A percentile compares a stretch with the other conserved stretches of the same genome.
Conservation (phyloP, 2,329 filamentous ascomycete genomes). For the Immersiporthe knoxdaviesiana region DNA sequence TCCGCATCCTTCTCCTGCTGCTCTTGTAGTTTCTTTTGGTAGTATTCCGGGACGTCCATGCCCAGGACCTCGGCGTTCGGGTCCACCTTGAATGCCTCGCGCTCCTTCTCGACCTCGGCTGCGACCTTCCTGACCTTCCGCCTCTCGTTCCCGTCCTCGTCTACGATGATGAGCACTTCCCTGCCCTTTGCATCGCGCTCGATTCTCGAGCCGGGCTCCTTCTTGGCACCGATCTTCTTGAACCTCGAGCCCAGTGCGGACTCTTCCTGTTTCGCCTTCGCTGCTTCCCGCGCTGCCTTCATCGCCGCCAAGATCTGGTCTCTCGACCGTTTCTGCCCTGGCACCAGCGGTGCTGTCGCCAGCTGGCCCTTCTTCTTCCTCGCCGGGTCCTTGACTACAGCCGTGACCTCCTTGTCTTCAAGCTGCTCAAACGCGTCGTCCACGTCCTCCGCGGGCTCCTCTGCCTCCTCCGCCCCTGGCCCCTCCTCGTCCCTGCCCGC, state of each 20-base stretch:
- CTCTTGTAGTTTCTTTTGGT: conserved; percentile 52
- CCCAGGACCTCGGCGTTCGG: conserved; percentile 62
- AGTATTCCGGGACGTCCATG: conserved; percentile 68
- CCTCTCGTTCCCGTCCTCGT: conserved; percentile 69
- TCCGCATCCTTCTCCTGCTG: conserved; percentile 53
- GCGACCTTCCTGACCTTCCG: conserved; percentile 63
- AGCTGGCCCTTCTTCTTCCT: conserved; percentile 67
- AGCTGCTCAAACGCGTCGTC: conserved; percentile 70
- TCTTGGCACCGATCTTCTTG: conserved; percentile 64
- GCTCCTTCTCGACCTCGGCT: conserved; percentile 44
- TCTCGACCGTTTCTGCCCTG: conserved; percentile 65
- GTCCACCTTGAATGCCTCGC: conserved; percentile 50
- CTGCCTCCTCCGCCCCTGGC: conserved; percentile 58
- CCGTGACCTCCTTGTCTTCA: conserved; percentile 57
- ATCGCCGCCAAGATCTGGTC: conserved; percentile 70
- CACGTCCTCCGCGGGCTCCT: conserved; percentile 59
- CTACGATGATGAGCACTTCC: conserved; percentile 67
- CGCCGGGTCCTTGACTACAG: conserved; percentile 53
- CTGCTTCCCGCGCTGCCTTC: conserved; percentile 64
- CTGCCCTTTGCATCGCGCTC: conserved; percentile 64
- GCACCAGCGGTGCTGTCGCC: conserved; percentile 53
- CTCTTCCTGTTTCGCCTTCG: conserved; percentile 54
- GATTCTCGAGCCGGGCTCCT: conserved; percentile 59
- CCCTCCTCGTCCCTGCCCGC: conserved; percentile 42
- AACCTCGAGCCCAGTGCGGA: conserved; percentile 62